Base-by-base conservation (phyloP, 257 asterid species). In the Solanum rostratum region DNA sequence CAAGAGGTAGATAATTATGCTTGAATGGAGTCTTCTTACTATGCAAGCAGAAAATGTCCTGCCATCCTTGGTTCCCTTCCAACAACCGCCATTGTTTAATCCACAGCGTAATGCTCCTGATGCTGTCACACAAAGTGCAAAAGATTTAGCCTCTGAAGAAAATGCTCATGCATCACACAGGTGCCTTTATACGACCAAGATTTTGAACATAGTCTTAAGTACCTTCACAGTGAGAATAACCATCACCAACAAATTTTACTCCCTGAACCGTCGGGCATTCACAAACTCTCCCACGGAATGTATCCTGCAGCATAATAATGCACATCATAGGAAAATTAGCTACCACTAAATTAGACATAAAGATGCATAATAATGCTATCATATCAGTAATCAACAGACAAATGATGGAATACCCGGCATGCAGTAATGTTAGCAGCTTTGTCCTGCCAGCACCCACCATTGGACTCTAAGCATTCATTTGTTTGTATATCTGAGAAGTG, bases 371-470 rank as follows among this genome's bases (percentile, higher is more conserved):
- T 20, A 27, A 55, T 82, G 4, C 55, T 29, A 22, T 65, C 80
- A 66, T 43, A 27, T 18, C 39, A 41, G 50, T 12, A 83, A 16
- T 66, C 24, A 45, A 27, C 37, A 33, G n/a, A n/a, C 18, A 69
- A 63, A 63, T 14, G 69, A 14, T 74, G 3, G 43, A 62, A 79
- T 90, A 97, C 98, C 97, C 89, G 91, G 98, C 99, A 97, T 39
- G 98, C 99, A 79, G 97, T 94, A 43, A 95, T 84, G 71, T 97
- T 97, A 37, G 96, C 87, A 86, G 91, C 84, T 84, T 86, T 91
- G 86, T 97, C 98, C 84, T 95, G 93, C 99, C 99, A 97, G 92
- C 98, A 97, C 73, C 99, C 99, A 4, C 99, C 99, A 84, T 97
- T 95, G 91, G 94, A 91, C 83, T 87, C 90, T 79, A 93, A 82